phyloP scores from a whole-genome alignment of 371 early-diverging fungal genomes.

The Apophysomyces variabilis region DNA sequence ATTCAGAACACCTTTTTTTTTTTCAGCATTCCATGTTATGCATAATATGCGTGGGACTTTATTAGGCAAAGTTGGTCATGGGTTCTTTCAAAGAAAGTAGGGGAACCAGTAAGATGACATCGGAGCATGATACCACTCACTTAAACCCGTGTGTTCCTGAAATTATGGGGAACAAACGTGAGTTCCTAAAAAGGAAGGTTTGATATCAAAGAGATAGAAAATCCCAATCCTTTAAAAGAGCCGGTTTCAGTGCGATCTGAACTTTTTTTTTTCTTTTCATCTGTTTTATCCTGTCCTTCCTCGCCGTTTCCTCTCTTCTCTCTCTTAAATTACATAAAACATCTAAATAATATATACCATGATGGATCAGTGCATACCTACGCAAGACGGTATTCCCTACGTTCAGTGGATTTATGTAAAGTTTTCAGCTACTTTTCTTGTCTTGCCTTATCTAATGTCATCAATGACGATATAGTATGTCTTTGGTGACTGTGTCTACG shows the following conservation, averaged over 20 bases:
- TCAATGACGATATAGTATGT: conserved; percentile 26
- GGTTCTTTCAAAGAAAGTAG: not conserved
- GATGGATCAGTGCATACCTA: conserved; percentile 35
- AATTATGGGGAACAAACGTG: conserved; percentile 5
- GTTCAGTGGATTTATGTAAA: conserved; percentile 43
- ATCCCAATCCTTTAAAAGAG: conserved; percentile 9
- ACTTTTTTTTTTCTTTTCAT: conserved; percentile 12
- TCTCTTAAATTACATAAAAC: conserved; percentile 10
- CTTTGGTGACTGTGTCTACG: conserved; percentile 59
- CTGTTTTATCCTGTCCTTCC: conserved; percentile 19
- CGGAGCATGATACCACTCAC: conserved; percentile 14
- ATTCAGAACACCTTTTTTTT: not conserved
- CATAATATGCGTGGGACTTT: conserved; percentile 3
- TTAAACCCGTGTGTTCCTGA: conserved; percentile 18
- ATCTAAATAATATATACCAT: not conserved
- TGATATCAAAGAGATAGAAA: conserved; percentile 18
- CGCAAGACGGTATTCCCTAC: conserved; percentile 32
- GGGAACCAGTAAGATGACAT: conserved; percentile 9
- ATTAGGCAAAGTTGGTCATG: conserved; percentile 10
- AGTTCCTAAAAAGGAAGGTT: conserved; percentile 18
- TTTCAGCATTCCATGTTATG: not conserved
- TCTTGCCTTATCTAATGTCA: not conserved
- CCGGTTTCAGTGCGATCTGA: conserved; percentile 3
- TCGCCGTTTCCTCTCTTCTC: conserved; percentile 5
- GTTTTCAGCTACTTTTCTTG: conserved; percentile 1